phyloP scores from a whole-genome alignment of 768 basidiomycete genomes.

The Serendipita sp. region DNA sequence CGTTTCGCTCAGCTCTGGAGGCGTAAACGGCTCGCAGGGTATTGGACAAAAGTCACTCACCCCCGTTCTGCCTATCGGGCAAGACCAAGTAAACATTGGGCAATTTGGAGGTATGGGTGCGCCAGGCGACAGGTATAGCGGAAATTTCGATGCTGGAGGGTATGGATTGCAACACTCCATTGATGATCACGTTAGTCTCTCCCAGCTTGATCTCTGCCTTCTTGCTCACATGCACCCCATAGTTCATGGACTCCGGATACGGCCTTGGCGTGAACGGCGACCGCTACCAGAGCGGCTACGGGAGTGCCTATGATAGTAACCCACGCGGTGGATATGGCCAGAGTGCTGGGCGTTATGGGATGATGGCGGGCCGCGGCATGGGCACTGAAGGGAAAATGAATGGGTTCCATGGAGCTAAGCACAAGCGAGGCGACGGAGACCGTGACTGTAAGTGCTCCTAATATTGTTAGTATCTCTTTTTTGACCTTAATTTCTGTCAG shows the following conservation, averaged over 20 bases:
- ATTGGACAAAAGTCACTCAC: conserved; percentile 35
- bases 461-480: background rate
- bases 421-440: conserved; percentile 86
- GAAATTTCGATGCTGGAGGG: background rate
- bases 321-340: conserved; percentile 55
- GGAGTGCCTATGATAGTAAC: conserved; percentile 23
- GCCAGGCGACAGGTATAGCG: background rate
- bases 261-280: conserved; percentile 16
- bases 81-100: conserved; percentile 42
- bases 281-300: background rate
- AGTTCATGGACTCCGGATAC: conserved; percentile 15
- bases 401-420: conserved; percentile 68
- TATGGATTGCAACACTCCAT: background rate
- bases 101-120: conserved; percentile 20
- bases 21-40: conserved; percentile 4
- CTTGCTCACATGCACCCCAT: too few species aligned
- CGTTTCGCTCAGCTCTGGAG: conserved; percentile 19
- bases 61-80: conserved; percentile 37
- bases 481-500: conserved; percentile 23
- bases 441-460: conserved; percentile 44
- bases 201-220: background rate
- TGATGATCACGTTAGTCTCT: background rate
- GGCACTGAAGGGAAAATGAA: conserved; percentile 67
- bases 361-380: conserved; percentile 21
- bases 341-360: conserved; percentile 18